These are phyloP conservation scores for Russula virescens DNA, from an alignment of 768 basidiomycete genomes.

Conservation along the genomic window DNA sequence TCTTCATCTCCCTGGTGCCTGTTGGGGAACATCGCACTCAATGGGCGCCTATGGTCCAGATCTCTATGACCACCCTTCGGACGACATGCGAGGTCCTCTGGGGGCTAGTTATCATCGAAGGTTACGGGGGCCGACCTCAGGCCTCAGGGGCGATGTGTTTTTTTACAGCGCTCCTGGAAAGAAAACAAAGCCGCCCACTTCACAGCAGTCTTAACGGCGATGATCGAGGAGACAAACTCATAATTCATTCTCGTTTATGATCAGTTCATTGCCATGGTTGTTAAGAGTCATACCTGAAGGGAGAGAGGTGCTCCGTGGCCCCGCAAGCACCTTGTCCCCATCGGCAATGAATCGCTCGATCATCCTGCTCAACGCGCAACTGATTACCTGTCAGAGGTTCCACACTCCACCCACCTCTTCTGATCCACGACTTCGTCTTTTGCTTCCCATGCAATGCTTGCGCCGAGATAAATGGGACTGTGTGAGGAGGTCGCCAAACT, in stretches of 20 bases:
- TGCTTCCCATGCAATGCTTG: not conserved
- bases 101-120: not conserved
- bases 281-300: not conserved
- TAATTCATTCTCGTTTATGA: not conserved
- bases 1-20: not conserved
- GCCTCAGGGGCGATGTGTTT: no score
- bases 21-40: not conserved
- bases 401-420: not conserved
- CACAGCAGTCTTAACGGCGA: not conserved
- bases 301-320: not conserved
- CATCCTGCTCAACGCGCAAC: not conserved
- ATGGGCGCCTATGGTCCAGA: not conserved
- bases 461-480: not conserved
- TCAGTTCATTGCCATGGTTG: not conserved
- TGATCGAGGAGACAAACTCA: not conserved
- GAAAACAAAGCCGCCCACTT: no score
- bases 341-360: not conserved
- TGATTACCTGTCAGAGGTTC: not conserved
- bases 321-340: not conserved
- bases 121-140: no score
- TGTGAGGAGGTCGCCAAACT: not conserved
- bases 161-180: no score
- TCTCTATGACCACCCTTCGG: not conserved
- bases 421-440: not conserved
- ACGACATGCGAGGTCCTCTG: not conserved